phyloP scores from a whole-genome alignment of 345 rosid genomes.

The Orychophragmus violaceus region DNA sequence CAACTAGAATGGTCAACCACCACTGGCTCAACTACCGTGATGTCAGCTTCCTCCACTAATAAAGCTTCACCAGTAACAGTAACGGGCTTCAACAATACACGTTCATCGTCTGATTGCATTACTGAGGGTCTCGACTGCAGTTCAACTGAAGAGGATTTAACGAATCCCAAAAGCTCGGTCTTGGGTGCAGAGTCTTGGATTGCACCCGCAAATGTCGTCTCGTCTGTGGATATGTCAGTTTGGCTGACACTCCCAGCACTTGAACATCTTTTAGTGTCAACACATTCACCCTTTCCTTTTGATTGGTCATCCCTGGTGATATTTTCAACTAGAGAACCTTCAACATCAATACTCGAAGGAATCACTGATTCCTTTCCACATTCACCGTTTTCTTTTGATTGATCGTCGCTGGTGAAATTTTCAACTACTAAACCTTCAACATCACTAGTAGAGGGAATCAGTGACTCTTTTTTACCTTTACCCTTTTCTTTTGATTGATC shows the following conservation, averaged over 20 bases:
- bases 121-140: slow-evolving; percentile 6
- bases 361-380: slow-evolving; percentile 11
- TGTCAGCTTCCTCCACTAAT: slow-evolving; percentile 5
- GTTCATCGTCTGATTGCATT: slow-evolving; percentile 10
- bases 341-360: slow-evolving; percentile 1
- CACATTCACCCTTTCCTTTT: slow-evolving; percentile 23
- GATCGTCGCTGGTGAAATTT: slow-evolving; percentile 11
- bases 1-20: slow-evolving; percentile 19
- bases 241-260: slow-evolving; percentile 19
- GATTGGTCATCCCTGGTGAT: slow-evolving; percentile 12
- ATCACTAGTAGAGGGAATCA: slow-evolving; percentile 4
- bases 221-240: slow-evolving; percentile 16
- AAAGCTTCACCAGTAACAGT: slow-evolving; percentile 12
- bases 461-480: slow-evolving; percentile 1
- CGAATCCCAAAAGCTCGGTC: neutral
- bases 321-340: slow-evolving; percentile 11
- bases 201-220: neutral
- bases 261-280: slow-evolving; percentile 18
- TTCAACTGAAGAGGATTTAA: slow-evolving; percentile 17
- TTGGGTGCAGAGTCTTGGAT: slow-evolving; percentile 11
- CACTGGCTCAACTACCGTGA: slow-evolving; percentile 17
- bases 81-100: slow-evolving; percentile 21
- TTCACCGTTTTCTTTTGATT: slow-evolving; percentile 12
- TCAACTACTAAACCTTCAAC: slow-evolving; percentile 7
- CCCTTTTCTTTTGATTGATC: slow-evolving; percentile 24